Conservation (phyloP, 257 asterid genomes). For the Linaria vulgaris region DNA sequence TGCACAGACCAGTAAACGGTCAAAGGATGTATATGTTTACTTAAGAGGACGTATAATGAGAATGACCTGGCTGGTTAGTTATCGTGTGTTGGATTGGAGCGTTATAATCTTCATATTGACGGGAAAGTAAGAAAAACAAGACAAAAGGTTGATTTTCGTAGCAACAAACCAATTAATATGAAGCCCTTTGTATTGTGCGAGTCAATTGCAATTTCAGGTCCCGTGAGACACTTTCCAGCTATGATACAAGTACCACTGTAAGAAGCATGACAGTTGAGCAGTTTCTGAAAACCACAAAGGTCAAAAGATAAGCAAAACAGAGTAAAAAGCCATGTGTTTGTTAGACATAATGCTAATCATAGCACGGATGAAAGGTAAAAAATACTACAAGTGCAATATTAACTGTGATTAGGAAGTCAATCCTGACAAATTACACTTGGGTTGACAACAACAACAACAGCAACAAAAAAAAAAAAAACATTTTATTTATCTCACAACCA, state of each 20-base stretch:
- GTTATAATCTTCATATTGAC: too few relatives aligned
- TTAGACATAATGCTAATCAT: background rate
- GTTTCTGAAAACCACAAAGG: slow-evolving; percentile 45
- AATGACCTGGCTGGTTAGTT: too few relatives aligned
- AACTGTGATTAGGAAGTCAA: background rate
- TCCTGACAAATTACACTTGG: background rate
- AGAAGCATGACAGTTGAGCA: slow-evolving; percentile 96
- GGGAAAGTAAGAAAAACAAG: slow-evolving; percentile 3
- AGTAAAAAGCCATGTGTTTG: background rate
- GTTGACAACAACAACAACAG: too few relatives aligned
- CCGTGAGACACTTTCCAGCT: slow-evolving; percentile 82
- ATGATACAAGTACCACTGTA: slow-evolving; percentile 78
- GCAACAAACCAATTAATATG: slow-evolving; percentile 68
- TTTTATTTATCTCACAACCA: too few relatives aligned
- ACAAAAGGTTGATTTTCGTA: too few relatives aligned
- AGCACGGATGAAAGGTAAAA: background rate
- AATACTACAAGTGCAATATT: background rate
- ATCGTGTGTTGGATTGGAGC: too few relatives aligned
- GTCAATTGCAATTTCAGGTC: slow-evolving; percentile 50
- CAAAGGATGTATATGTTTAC: background rate
- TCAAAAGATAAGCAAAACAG: slow-evolving; percentile 8
- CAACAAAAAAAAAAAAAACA: background rate
- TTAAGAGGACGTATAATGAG: too few relatives aligned
- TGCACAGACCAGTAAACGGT: slow-evolving; percentile 35
- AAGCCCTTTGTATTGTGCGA: slow-evolving; percentile 55